These are phyloP conservation scores for Musa beccarii DNA, from an alignment of 176 grass and related monocot species.

Conservation along the genomic window DNA sequence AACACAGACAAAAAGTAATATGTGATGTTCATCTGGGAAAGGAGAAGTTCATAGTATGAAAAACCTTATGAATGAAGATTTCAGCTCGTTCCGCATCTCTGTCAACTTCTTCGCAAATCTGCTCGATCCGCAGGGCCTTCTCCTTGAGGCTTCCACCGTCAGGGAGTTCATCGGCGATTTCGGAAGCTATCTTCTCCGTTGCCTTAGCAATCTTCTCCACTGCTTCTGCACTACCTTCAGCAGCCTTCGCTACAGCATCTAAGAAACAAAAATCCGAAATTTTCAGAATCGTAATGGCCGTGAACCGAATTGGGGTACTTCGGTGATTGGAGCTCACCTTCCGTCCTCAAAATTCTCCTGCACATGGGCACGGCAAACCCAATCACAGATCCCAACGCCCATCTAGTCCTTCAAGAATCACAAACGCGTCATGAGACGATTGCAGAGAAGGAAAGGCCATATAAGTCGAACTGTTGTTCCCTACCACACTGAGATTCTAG, in stretches of 20 bases:
- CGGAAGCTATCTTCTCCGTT: constrained; percentile 43
- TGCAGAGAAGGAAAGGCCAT: neutral
- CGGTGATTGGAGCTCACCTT: constrained; percentile 20
- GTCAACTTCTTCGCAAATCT: constrained; percentile 53
- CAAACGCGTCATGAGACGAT: neutral
- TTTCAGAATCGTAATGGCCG: neutral
- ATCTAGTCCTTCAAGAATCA: constrained; percentile 25
- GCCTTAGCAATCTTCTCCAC: constrained; percentile 56
- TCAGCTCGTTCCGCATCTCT: constrained; percentile 55
- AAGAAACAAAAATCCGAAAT: constrained; percentile 2
- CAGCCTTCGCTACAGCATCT: constrained; percentile 35
- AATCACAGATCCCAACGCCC: constrained; percentile 36
- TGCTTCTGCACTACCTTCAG: constrained; percentile 30
- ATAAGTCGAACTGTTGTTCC: too few species aligned
- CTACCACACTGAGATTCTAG: constrained; percentile 1
- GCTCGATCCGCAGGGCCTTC: constrained; percentile 32
- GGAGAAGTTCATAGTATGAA: neutral
- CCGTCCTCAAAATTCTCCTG: constrained; percentile 30
- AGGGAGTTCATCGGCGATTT: constrained; percentile 43
- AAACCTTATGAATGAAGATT: constrained; percentile 52
- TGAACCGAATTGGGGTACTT: neutral
- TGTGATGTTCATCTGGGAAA: neutral
- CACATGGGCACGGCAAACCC: constrained; percentile 35
- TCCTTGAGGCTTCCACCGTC: constrained; percentile 32
- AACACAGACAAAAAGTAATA: too few species aligned